phyloP scores from a whole-genome alignment of 2,329 filamentous ascomycete species.

The Tolypocladium ovalisporum region DNA sequence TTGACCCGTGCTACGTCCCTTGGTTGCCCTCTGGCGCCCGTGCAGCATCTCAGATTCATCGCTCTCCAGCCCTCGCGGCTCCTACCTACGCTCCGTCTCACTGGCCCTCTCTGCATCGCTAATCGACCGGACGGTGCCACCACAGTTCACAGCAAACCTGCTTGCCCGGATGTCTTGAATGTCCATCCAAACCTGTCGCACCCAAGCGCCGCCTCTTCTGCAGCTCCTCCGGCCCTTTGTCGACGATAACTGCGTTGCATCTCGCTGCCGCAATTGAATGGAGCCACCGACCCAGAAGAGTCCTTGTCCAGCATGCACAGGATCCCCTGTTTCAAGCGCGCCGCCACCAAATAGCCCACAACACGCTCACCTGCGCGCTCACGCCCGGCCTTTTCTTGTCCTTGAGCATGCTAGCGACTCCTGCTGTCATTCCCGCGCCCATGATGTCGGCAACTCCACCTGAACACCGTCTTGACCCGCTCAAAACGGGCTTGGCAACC shows the following conservation, averaged over 20 bases:
- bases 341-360: slow-evolving; percentile 5
- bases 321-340: slow-evolving; percentile 8
- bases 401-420: slow-evolving; percentile 16
- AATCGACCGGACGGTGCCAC: not conserved
- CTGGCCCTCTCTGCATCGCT: not conserved
- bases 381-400: slow-evolving; percentile 1
- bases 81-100: not conserved
- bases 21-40: not conserved
- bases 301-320: slow-evolving; percentile 10
- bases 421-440: slow-evolving; percentile 12
- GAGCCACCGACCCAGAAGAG: slow-evolving; percentile 4
- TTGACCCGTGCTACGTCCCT: not conserved
- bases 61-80: not conserved
- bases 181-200: not conserved
- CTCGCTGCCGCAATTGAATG: slow-evolving; percentile 7
- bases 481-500: slow-evolving; percentile 14
- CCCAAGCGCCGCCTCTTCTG: not conserved
- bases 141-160: not conserved
- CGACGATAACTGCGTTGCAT: not conserved
- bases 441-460: slow-evolving; percentile 21
- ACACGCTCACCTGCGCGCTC: not conserved
- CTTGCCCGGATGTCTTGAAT: slow-evolving; percentile 5
- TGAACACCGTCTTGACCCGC: slow-evolving; percentile 15
- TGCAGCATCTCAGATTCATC: not conserved
- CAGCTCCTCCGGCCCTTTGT: not conserved